These are phyloP conservation scores for Tuctoria greenei DNA, from an alignment of 176 grass and related monocot species.

Conservation along the genomic window DNA sequence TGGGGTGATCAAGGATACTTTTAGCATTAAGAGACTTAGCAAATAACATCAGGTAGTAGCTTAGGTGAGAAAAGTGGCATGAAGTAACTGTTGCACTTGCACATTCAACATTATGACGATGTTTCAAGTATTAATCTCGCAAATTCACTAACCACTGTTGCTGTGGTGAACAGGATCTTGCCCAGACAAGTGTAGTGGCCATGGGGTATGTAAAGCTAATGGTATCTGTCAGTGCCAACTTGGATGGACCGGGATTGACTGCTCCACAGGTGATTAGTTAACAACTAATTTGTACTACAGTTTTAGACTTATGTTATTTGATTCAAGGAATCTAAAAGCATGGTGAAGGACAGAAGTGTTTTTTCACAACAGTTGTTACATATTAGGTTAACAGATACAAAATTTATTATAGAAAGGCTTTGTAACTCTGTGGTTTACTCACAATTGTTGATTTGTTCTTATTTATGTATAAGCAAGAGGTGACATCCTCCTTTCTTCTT, in stretches of 20 bases:
- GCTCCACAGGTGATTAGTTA: slow-evolving; percentile 76
- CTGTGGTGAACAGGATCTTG: slow-evolving; percentile 71
- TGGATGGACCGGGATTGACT: slow-evolving; percentile 91
- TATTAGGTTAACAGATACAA: neutral
- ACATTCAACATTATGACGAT: neutral
- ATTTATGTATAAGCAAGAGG: slow-evolving; percentile 30
- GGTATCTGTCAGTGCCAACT: slow-evolving; percentile 83
- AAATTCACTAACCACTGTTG: slow-evolving; percentile 28
- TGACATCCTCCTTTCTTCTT: slow-evolving; percentile 39
- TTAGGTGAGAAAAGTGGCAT: neutral
- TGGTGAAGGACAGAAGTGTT: neutral
- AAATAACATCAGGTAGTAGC: neutral
- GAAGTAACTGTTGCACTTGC: neutral
- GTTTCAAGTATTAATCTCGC: neutral
- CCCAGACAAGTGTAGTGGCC: slow-evolving; percentile 63
- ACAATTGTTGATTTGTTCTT: slow-evolving; percentile 5
- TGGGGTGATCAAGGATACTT: too few species aligned
- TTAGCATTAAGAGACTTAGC: neutral
- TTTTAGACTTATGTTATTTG: neutral
- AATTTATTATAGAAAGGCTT: neutral
- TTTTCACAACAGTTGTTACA: neutral
- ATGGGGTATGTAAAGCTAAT: slow-evolving; percentile 77
- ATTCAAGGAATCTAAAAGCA: slow-evolving; percentile 8
- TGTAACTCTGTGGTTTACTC: neutral
- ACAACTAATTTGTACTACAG: slow-evolving; percentile 4